Percentiles rank a stretch among this genome's conserved stretches.
Conservation (phyloP, 441 rosid genomes). For the Populus hybrid region DNA sequence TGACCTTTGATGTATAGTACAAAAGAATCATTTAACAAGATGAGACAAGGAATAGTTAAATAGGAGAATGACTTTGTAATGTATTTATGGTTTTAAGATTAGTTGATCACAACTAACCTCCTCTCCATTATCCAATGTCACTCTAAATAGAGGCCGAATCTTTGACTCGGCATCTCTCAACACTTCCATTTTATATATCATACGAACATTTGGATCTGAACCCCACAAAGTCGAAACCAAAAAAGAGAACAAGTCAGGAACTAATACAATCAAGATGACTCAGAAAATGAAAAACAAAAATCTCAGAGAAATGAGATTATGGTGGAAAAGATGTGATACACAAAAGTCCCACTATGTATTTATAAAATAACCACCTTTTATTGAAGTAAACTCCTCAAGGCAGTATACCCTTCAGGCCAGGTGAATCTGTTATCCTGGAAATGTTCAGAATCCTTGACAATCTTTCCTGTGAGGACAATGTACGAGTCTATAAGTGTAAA, state of each 20-base stretch:
- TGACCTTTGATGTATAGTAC: neutral
- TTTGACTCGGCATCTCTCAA: conserved; percentile 81
- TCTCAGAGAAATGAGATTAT: neutral
- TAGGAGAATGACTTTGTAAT: neutral
- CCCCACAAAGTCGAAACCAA: conserved; percentile 10
- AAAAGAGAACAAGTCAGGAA: neutral
- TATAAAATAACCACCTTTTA: conserved; percentile 46
- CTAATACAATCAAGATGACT: neutral
- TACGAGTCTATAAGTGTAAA: conserved; percentile 22
- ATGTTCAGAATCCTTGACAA: conserved; percentile 77
- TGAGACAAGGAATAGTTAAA: neutral
- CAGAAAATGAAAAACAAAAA: neutral
- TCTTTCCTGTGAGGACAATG: conserved; percentile 59
- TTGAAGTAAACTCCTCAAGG: conserved; percentile 72
- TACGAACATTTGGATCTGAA: conserved; percentile 65
- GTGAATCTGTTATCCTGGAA: conserved; percentile 70
- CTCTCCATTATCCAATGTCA: conserved; percentile 71
- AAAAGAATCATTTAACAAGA: neutral
- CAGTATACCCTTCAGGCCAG: conserved; percentile 98
- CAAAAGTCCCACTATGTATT: neutral
- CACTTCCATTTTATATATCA: conserved; percentile 93
- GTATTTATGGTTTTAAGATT: neutral
- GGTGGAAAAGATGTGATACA: neutral
- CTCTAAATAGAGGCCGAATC: conserved; percentile 82
- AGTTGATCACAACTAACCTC: conserved; percentile 55